These are phyloP conservation scores for Phycomyces blakesleeanus DNA, from an alignment of 192 early-diverging fungal genomes.

Conservation along the genomic window DNA sequence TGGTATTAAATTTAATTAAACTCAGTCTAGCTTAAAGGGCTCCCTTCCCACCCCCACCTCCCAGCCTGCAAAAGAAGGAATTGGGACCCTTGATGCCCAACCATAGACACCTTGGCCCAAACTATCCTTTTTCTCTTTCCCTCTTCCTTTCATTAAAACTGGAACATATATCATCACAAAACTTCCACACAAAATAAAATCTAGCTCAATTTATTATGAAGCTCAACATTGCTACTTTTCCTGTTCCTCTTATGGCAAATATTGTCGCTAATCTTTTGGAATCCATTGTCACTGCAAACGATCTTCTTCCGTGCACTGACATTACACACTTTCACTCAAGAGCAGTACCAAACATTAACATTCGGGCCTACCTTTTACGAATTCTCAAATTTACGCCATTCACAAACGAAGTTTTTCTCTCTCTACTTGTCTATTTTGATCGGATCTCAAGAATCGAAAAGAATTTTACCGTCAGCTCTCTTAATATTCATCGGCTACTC, in stretches of 20 bases:
- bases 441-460: conserved; percentile 52
- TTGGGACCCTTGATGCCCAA: too few species aligned
- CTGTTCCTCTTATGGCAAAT: conserved; percentile 41
- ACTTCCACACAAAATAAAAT: conserved; percentile 1
- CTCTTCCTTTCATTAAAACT: too few species aligned
- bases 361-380: conserved; percentile 62
- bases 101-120: too few species aligned
- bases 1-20: too few species aligned
- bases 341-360: conserved; percentile 59
- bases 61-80: too few species aligned
- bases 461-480: conserved; percentile 57
- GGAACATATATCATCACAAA: too few species aligned
- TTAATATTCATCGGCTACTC: conserved; percentile 66
- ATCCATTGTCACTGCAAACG: conserved; percentile 46
- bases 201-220: conserved; percentile 6
- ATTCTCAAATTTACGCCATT: conserved; percentile 68
- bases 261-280: conserved; percentile 49
- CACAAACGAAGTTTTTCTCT: conserved; percentile 60
- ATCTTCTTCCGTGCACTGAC: conserved; percentile 28
- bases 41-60: too few species aligned
- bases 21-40: too few species aligned
- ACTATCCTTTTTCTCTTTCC: too few species aligned
- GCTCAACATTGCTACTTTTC: conserved; percentile 43
- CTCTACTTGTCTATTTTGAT: conserved; percentile 70
- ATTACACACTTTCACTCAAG: conserved; percentile 71